Evolutionary conservation across 129 eudicot genomes (phyloP).

Genomic region (Helichrysum umbraculigerum): DNA sequence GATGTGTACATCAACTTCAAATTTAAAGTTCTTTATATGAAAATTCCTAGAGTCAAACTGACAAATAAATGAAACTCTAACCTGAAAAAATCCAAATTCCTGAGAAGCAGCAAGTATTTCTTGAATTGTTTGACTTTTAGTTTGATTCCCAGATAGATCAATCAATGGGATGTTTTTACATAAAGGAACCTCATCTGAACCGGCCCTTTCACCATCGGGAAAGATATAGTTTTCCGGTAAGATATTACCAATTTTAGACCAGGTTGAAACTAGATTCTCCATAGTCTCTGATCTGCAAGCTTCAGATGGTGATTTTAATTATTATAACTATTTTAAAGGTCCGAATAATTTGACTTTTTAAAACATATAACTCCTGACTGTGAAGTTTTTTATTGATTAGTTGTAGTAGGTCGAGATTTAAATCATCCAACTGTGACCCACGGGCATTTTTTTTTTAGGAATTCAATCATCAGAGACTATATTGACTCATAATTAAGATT

Average conservation of each 20-base stretch:
- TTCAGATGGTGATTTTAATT: too few species aligned
- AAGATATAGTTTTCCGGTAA: constrained; percentile 39
- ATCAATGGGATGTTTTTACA: constrained; percentile 34
- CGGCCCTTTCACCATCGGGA: constrained; percentile 36
- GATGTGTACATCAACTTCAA: neutral
- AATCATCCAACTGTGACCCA: too few species aligned
- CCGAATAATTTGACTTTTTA: too few species aligned
- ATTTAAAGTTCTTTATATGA: too few species aligned
- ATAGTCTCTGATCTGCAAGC: constrained; percentile 12
- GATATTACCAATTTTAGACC: constrained; percentile 26
- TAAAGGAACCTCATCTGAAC: constrained; percentile 24
- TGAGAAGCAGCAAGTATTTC: constrained; percentile 37
- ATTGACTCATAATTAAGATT: too few species aligned
- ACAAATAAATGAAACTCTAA: neutral
- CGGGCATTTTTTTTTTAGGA: too few species aligned
- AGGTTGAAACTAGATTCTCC: constrained; percentile 44
- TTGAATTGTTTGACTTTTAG: constrained; percentile 23
- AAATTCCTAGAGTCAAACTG: too few species aligned
- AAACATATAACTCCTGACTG: too few species aligned
- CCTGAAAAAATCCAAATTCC: constrained; percentile 52
- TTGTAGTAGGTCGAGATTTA: too few species aligned
- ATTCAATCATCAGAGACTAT: too few species aligned
- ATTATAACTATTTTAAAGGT: too few species aligned
- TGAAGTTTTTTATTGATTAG: too few species aligned
- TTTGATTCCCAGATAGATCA: constrained; percentile 29